These are phyloP conservation scores for Ascobolus immersus DNA, from an alignment of 495 filamentous ascomycete genomes.

Conservation along the genomic window DNA sequence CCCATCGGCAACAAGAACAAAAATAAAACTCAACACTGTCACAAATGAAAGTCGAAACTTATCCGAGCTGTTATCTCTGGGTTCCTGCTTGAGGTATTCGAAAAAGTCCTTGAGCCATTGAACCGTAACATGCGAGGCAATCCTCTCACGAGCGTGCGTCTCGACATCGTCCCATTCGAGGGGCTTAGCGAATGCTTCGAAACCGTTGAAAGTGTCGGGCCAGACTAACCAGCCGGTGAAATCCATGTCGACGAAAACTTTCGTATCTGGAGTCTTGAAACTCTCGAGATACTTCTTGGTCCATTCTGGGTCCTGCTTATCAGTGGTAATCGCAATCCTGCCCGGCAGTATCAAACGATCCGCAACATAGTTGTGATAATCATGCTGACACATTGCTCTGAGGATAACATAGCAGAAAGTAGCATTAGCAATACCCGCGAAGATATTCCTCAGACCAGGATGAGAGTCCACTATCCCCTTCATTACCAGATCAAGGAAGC, in stretches of 20 bases:
- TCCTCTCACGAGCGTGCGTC: conserved; percentile 44
- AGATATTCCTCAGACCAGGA: conserved; percentile 57
- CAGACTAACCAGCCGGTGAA: conserved; percentile 96
- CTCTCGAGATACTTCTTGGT: conserved; percentile 49
- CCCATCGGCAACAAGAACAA: conserved; percentile 59
- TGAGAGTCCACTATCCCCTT: conserved; percentile 71
- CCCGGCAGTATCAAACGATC: conserved; percentile 50
- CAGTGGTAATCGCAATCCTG: conserved; percentile 45
- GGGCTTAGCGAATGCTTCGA: conserved; percentile 37
- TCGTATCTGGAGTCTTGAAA: conserved; percentile 46
- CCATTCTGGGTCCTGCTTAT: conserved; percentile 44
- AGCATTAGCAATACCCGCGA: conserved; percentile 50
- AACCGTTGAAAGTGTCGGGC: conserved; percentile 59
- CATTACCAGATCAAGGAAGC: conserved; percentile 63
- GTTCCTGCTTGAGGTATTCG: conserved; percentile 86
- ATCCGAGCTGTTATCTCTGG: conserved; percentile 55
- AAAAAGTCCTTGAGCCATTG: conserved; percentile 79
- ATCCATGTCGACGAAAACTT: conserved; percentile 77
- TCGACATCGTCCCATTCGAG: conserved; percentile 69
- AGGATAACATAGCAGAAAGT: conserved; percentile 65
- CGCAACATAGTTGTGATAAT: conserved; percentile 58
- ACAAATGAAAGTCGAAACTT: conserved; percentile 71
- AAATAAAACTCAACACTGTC: conserved; percentile 61
- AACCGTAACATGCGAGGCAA: conserved; percentile 52
- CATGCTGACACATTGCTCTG: conserved; percentile 61